Percentiles rank a stretch among this genome's conserved stretches.
phyloP scores from a whole-genome alignment of 2,329 filamentous ascomycete species.

The Amauroascus niger region DNA sequence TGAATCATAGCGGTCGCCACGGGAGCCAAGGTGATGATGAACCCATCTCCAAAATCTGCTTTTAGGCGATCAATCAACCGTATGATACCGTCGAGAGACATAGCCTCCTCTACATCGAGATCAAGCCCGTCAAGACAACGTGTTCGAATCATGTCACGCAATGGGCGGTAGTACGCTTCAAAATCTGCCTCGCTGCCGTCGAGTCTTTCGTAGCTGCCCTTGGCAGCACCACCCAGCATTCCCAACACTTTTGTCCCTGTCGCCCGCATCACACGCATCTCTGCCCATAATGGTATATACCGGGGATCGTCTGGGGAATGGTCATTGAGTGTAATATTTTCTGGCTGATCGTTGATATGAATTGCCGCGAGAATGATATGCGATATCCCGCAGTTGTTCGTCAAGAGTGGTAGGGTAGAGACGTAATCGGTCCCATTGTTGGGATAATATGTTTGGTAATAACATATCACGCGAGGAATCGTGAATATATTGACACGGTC shows the following conservation, averaged over 20 bases:
- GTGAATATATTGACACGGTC: constrained; percentile 14
- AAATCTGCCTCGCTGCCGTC: constrained; percentile 53
- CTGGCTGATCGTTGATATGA: constrained; percentile 63
- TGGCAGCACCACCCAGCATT: constrained; percentile 79
- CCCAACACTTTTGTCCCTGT: constrained; percentile 69
- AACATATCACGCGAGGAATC: constrained; percentile 38
- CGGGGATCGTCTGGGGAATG: constrained; percentile 57
- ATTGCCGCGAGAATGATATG: constrained; percentile 82
- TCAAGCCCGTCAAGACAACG: constrained; percentile 61
- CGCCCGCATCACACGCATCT: constrained; percentile 61
- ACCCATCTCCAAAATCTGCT: constrained; percentile 41
- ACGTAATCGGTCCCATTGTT: constrained; percentile 45
- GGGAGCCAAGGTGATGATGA: constrained; percentile 72
- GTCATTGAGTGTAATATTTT: constrained; percentile 69
- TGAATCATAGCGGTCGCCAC: constrained; percentile 64
- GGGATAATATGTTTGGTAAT: constrained; percentile 57
- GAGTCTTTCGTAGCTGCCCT: constrained; percentile 58
- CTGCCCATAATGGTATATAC: constrained; percentile 67
- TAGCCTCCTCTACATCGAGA: constrained; percentile 69
- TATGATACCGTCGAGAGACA: constrained; percentile 57
- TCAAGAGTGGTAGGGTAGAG: constrained; percentile 53
- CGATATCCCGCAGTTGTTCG: constrained; percentile 54
- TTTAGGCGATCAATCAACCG: constrained; percentile 59
- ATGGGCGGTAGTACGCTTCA: constrained; percentile 61
- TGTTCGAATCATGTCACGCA: constrained; percentile 54